These are phyloP conservation scores for Fusarium nelsonii DNA, from an alignment of 2,329 filamentous ascomycete species.

Conservation along the genomic window DNA sequence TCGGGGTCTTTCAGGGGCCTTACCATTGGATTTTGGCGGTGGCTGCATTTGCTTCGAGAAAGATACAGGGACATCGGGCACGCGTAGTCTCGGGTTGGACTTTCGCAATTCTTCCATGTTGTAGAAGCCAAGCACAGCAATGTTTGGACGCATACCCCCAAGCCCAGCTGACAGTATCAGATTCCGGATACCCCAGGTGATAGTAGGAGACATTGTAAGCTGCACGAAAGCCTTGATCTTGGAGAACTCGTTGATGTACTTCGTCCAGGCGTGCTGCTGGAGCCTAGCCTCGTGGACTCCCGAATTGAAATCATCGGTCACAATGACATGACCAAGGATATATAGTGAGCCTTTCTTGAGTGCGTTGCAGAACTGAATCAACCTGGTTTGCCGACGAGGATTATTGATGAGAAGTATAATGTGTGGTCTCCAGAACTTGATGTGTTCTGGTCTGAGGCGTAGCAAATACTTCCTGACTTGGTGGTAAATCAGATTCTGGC, in stretches of 20 bases:
- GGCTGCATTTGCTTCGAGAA: conserved; percentile 51
- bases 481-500: conserved; percentile 85
- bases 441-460: conserved; percentile 86
- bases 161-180: conserved; percentile 84
- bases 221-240: conserved; percentile 92
- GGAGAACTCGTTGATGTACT: conserved; percentile 84
- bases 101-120: conserved; percentile 81
- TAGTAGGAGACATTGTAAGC: conserved; percentile 82
- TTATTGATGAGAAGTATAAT: conserved; percentile 88
- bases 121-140: conserved; percentile 84
- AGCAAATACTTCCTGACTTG: conserved; percentile 90
- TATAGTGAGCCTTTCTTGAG: conserved; percentile 89
- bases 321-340: conserved; percentile 88
- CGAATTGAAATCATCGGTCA: conserved; percentile 82
- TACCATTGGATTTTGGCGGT: conserved; percentile 50
- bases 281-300: conserved; percentile 84
- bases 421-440: conserved; percentile 93
- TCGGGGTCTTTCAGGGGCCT: conserved; percentile 50
- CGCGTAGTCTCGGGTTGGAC: conserved; percentile 66
- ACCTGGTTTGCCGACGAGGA: conserved; percentile 81
- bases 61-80: conserved; percentile 63
- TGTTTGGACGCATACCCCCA: conserved; percentile 90
- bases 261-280: conserved; percentile 86
- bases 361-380: conserved; percentile 93
- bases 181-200: conserved; percentile 88